Evolutionary conservation across 768 basidiomycete genomes (phyloP), one percentile per base, ranked within the genome.

Genomic region (Clavaria fumosa): DNA sequence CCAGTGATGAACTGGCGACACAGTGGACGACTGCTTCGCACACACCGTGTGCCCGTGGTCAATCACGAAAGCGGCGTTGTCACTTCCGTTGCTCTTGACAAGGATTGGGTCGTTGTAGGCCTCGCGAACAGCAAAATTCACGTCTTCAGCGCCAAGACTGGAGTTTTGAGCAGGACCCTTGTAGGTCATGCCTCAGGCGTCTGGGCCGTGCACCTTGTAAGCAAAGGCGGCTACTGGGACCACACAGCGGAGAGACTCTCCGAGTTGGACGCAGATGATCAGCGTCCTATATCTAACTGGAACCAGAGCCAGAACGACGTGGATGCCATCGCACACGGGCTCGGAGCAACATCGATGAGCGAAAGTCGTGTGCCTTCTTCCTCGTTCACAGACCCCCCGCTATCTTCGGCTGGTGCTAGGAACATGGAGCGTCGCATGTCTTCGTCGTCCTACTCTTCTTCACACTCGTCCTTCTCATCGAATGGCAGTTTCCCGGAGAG

Each of bases 161-260:
- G 91, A 1, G 69, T 78, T 2, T 70, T 83, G 35, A 67, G 69
- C 28, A 68, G 80, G 36, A 84, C 83, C 0, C 70, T 97, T 2
- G 63, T 72, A 6, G 91, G 91, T 0, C 91, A 95, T 54, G 76
- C 79, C 11, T 59, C 67, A 15, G 91, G 91, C n/a, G 90, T 95
- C 1, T 96, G 91, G 91, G 79, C 82, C 10, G 72, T 95, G 10
- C 73, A 77, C 38, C 67, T 96, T 19, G 73, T 91, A 34, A 69
- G 70, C 18, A 66, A 69, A 28, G 76, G 78, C n/a, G 78, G 76
- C 1, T 49, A 52, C 35, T 63, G 57, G 57, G 40, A n/a, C n/a
- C n/a, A n/a, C n/a, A n/a, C n/a, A n/a, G n/a, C n/a, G n/a, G n/a
- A n/a, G n/a, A n/a, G n/a, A n/a, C n/a, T n/a, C n/a, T n/a, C n/a